phyloP scores from a whole-genome alignment of 306 rosid genomes.

The Vachellia collinsii region DNA sequence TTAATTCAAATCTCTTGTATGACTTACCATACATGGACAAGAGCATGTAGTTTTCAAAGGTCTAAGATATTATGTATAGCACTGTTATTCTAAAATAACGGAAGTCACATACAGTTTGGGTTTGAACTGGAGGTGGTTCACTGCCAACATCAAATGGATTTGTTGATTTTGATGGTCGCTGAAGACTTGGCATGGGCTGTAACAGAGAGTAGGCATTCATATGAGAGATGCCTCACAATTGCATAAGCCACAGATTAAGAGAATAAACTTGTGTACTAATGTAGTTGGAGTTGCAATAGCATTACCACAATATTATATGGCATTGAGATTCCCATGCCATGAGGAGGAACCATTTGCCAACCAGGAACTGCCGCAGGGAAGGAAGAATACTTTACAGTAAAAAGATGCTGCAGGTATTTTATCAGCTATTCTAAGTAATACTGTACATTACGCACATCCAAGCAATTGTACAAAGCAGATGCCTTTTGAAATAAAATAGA shows the following conservation, averaged over 20 bases:
- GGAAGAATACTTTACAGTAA: constrained; percentile 54
- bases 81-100: constrained; percentile 1
- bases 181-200: constrained; percentile 64
- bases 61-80: neutral
- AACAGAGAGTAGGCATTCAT: constrained; percentile 43
- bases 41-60: neutral
- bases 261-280: constrained; percentile 10
- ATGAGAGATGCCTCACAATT: constrained; percentile 24
- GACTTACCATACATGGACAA: constrained; percentile 19
- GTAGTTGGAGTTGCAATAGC: constrained; percentile 27
- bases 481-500: constrained; percentile 28
- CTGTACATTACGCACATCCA: constrained; percentile 23
- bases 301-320: constrained; percentile 65
- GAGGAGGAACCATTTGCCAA: constrained; percentile 75
- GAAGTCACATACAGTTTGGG: constrained; percentile 57
- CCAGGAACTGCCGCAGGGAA: constrained; percentile 66
- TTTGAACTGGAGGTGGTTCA: constrained; percentile 62
- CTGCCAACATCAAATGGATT: constrained; percentile 80
- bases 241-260: constrained; percentile 36
- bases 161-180: constrained; percentile 61
- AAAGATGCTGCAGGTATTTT: constrained; percentile 71
- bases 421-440: constrained; percentile 34
- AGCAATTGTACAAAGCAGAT: constrained; percentile 2
- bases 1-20: constrained; percentile 29
- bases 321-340: constrained; percentile 58